Base-by-base conservation (phyloP, 2,329 filamentous ascomycete genomes). In the Colletotrichum gigasporum region DNA sequence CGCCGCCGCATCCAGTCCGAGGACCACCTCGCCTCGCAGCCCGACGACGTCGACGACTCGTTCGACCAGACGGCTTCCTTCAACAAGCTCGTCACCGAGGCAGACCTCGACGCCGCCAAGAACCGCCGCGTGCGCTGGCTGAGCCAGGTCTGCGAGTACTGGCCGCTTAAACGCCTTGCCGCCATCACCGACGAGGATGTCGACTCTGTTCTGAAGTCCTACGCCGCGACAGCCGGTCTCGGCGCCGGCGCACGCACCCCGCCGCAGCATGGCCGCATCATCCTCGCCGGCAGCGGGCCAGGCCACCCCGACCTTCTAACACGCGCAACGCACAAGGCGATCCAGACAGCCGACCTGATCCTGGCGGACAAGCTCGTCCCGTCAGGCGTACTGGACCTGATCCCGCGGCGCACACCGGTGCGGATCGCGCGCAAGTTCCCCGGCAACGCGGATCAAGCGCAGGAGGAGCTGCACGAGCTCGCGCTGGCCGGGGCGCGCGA, bases 361-460 rank as follows among this genome's bases (percentile, higher is more conserved):
- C 87, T 96, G 5, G 92, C 92, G 41, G 92, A 96, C 79, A 96
- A 96, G 79, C 90, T 96, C 48, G 92, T 96, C 3, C 93, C 96
- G 0, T 85, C 92, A 0, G 89, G 91, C 7, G 93, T 99, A 3
- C 84, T 99, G 9, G 92, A 95, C 68, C 87, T 99, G 14, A 91
- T 98, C 59, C 96, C 96, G 2, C 92, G 96, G 34, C 88, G 95
- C 56, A 97, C 94, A 8, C 90, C 91, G 9, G 90, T 98, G 11
- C 89, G 93, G 71, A 99, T 99, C 71, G 95, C 96, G 4, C 91
- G 94, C 72, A 99, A 99, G 76, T 99, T 99, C 78, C 96, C 96
- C 1, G 96, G 96, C 20, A 98, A 99, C 77, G 96, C 96, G 39
- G 96, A 99, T 71, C 88, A 89, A 44, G 96, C 96, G 0, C 96